Conservation (phyloP, 2,329 filamentous ascomycete species). For the Diaporthe sp. region DNA sequence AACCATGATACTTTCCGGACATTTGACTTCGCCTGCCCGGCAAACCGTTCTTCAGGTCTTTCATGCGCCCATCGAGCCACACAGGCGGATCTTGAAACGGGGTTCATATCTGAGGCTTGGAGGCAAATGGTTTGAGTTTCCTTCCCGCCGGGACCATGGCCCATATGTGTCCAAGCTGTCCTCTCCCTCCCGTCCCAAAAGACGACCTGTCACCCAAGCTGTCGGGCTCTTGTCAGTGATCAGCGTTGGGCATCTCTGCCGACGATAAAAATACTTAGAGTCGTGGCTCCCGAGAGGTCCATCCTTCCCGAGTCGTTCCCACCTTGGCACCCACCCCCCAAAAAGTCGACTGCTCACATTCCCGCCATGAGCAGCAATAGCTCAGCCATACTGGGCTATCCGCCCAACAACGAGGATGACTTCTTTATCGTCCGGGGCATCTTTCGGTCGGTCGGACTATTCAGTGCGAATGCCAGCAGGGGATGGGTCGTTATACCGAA, state of each 20-base stretch:
- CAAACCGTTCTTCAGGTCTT: not conserved
- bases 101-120: not conserved
- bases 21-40: constrained; percentile 13
- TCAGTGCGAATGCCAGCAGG: constrained; percentile 16
- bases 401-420: constrained; percentile 42
- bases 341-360: constrained; percentile 17
- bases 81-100: constrained; percentile 24
- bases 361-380: constrained; percentile 21
- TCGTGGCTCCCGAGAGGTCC: not conserved
- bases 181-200: not conserved
- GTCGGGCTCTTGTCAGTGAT: constrained; percentile 7
- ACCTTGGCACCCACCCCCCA: constrained; percentile 16
- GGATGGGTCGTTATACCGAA: constrained; percentile 31
- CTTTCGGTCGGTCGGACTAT: constrained; percentile 41
- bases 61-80: constrained; percentile 20
- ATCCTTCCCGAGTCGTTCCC: not conserved
- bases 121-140: not conserved
- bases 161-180: constrained; percentile 11
- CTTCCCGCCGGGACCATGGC: not conserved
- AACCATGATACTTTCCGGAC: constrained; percentile 21
- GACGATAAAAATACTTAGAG: not conserved
- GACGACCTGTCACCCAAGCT: constrained; percentile 3
- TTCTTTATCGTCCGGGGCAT: constrained; percentile 47
- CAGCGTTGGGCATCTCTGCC: not conserved
- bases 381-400: constrained; percentile 39